These are phyloP conservation scores for Saturnispora halmiae DNA, from an alignment of 805 yeast species.

Conservation along the genomic window DNA sequence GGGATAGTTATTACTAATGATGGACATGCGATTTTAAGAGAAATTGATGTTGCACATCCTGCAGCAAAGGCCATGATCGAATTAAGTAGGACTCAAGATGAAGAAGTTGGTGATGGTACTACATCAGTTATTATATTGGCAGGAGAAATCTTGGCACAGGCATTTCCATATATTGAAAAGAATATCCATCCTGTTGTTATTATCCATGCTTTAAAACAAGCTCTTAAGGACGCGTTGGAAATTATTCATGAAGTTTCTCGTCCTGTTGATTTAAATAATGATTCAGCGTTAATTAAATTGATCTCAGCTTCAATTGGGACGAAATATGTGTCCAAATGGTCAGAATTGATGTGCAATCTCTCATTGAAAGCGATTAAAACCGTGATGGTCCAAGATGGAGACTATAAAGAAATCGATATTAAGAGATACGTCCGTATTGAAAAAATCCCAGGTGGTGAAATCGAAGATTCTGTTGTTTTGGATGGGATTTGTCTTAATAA, in stretches of 20 bases:
- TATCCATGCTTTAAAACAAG: constrained; percentile 87
- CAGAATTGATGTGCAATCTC: constrained; percentile 79
- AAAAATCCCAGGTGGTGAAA: constrained; percentile 97
- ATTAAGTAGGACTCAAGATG: constrained; percentile 93
- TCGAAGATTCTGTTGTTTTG: constrained; percentile 77
- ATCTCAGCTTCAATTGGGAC: constrained; percentile 93
- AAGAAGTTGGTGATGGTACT: constrained; percentile 86
- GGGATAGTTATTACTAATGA: constrained; percentile 96
- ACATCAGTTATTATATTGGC: constrained; percentile 95
- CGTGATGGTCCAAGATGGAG: constrained; percentile 55
- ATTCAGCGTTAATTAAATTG: constrained; percentile 75
- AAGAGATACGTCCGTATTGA: constrained; percentile 91
- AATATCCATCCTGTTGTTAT: constrained; percentile 96
- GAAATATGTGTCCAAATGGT: constrained; percentile 87
- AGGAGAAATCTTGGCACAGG: constrained; percentile 92
- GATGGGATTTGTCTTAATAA: constrained; percentile 91
- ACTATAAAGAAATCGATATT: constrained; percentile 75
- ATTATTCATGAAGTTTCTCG: constrained; percentile 74
- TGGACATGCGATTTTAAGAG: constrained; percentile 96
- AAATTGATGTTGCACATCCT: constrained; percentile 95
- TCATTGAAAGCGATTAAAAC: constrained; percentile 84
- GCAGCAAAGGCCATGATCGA: constrained; percentile 99
- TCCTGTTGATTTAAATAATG: constrained; percentile 78
- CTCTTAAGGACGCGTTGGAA: constrained; percentile 82
- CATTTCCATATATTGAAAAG: constrained; percentile 88